Evolutionary conservation across 805 yeast species (phyloP).

Genomic region (Suhomyces faveliae): DNA sequence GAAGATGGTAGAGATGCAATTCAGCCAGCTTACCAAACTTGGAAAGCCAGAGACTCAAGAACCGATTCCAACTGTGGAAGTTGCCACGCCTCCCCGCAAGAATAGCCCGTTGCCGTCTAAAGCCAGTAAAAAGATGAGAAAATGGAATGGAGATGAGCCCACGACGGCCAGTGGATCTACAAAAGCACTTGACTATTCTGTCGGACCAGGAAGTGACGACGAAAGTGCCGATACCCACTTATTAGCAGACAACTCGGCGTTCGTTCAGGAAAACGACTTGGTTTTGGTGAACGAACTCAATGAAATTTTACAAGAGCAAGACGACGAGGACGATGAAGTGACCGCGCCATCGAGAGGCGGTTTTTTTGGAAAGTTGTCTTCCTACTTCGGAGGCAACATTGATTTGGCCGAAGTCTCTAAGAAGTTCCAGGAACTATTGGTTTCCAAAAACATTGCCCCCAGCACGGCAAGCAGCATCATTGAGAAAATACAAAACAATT

Average conservation of each 20-base stretch:
- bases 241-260: conserved; percentile 31
- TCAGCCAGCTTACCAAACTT: conserved; percentile 35
- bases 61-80: conserved; percentile 2
- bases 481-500: conserved; percentile 63
- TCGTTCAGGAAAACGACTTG: conserved; percentile 36
- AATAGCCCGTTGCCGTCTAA: conserved; percentile 6
- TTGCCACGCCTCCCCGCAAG: conserved; percentile 4
- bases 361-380: conserved; percentile 34
- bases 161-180: conserved; percentile 13
- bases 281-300: conserved; percentile 41
- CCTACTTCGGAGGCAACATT: conserved; percentile 37
- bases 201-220: conserved; percentile 11
- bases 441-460: conserved; percentile 88
- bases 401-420: conserved; percentile 62
- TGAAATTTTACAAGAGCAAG: conserved; percentile 35
- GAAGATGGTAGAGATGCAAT: conserved; percentile 38
- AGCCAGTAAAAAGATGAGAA: conserved; percentile 38
- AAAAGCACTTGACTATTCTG: conserved; percentile 34
- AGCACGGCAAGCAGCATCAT: conserved; percentile 76
- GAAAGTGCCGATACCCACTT: conserved; percentile 3
- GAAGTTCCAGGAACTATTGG: conserved; percentile 70
- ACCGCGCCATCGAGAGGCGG: conserved; percentile 19
- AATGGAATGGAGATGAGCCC: conserved; percentile 37
- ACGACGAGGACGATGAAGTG: conserved; percentile 26
- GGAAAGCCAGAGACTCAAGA: conserved; percentile 9